Conservation (phyloP, 139 green algal genomes). For the Chlorella ohadii region DNA sequence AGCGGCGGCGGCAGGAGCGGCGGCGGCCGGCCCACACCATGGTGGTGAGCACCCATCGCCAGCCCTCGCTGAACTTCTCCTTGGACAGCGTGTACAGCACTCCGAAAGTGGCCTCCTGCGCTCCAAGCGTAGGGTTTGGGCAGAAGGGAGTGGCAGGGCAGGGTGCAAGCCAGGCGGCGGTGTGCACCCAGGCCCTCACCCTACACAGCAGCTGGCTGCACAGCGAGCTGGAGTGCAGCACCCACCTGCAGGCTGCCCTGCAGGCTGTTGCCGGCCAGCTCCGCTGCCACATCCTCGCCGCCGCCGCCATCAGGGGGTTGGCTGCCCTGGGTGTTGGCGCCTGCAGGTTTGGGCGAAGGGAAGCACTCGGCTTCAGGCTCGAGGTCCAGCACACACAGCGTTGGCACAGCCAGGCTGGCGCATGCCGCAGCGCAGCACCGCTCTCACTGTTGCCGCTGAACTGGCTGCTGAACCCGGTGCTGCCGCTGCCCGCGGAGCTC, state of each 20-base stretch:
- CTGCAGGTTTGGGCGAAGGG: not conserved
- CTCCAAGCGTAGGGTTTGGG: not conserved
- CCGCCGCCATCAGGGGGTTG: not conserved
- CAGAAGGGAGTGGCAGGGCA: not conserved
- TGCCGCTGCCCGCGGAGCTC: not conserved
- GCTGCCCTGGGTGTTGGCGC: not conserved
- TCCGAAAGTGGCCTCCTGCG: conserved; percentile 27
- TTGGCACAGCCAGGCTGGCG: not conserved
- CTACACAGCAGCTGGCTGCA: not conserved
- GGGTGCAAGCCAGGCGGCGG: not conserved
- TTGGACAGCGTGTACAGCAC: conserved; percentile 36
- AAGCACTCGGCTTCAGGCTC: too few species aligned
- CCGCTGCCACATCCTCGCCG: not conserved
- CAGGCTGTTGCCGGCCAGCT: not conserved
- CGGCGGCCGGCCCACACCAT: not conserved
- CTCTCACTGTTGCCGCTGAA: not conserved
- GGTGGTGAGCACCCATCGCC: not conserved
- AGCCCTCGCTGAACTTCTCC: conserved; percentile 21
- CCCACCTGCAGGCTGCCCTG: not conserved
- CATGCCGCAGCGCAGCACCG: not conserved
- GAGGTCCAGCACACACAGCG: too few species aligned
- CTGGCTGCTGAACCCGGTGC: not conserved
- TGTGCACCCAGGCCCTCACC: not conserved
- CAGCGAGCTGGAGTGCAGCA: not conserved
- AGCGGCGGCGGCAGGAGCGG: not conserved